Evolutionary conservation across 345 rosid genomes (phyloP), one percentile per base, ranked within the genome.

Genomic region (Salix arbutifolia): DNA sequence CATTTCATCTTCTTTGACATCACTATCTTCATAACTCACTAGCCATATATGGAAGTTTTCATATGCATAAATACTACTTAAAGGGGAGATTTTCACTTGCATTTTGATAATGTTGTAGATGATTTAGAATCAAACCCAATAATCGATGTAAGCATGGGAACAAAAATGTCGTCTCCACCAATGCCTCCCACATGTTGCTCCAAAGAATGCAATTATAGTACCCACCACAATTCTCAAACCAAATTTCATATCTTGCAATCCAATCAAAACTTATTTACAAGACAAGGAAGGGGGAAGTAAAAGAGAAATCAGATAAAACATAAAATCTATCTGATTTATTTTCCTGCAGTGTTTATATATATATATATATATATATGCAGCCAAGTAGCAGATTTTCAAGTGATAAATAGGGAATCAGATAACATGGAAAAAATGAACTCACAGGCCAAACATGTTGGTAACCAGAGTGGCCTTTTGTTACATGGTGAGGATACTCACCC

Each of bases 181-280:
- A 84, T 87, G 26, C 90, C 90, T 56, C 89, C 90, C 90, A 83
- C 76, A 84, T 1, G 90, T 88, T 53, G 90, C 88, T 75, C 88
- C 88, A 8, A 84, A 48, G 85, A 87, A 85, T 73, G 81, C 90
- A 61, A 85, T 68, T 73, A 84, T 40, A 1, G 81, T 44, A 7
- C 87, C 87, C 73, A 80, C 83, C 42, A 75, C 85, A 67, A 85
- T 79, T 84, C 62, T 65, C 88, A 87, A 85, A 8, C 85, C 80
- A 76, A 84, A 87, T 79, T 70, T 75, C 77, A 87, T 35, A 1
- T 73, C 83, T 87, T 87, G 75, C 31, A 52, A 71, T 11, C 46
- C 70, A 56, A 31, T 42, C 18, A 11, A 52, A 8, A 31, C 26
- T 60, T 60, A 8, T 1, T 10, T 4, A 5, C 4, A 28, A 28